Evolutionary conservation across 495 filamentous ascomycete species (phyloP).

Genomic region (Penicillium dipodomyicola): DNA sequence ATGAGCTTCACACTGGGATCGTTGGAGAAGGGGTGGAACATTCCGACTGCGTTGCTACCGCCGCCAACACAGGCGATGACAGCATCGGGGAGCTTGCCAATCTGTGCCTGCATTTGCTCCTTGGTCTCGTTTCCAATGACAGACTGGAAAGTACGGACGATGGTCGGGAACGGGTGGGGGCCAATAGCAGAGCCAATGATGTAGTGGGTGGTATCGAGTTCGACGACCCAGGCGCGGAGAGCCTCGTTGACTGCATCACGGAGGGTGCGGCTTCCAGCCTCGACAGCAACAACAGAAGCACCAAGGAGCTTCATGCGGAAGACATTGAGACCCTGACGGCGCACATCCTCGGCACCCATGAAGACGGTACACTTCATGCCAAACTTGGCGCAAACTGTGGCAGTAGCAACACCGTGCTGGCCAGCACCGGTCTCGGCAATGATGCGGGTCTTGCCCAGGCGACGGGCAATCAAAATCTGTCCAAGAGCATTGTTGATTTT

Average conservation of each 20-base stretch:
- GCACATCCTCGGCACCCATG: constrained; percentile 97
- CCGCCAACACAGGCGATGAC: constrained; percentile 96
- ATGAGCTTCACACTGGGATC: constrained; percentile 82
- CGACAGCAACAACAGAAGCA: constrained; percentile 82
- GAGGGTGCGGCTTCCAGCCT: constrained; percentile 79
- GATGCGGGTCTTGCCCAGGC: constrained; percentile 88
- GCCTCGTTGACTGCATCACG: constrained; percentile 96
- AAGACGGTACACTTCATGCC: constrained; percentile 94
- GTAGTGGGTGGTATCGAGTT: constrained; percentile 91
- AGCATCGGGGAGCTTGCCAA: constrained; percentile 89
- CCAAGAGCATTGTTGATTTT: constrained; percentile 98
- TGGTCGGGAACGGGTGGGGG: constrained; percentile 94
- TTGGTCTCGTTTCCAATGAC: constrained; percentile 94
- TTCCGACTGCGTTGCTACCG: constrained; percentile 85
- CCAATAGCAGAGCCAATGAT: constrained; percentile 96
- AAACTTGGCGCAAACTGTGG: constrained; percentile 93
- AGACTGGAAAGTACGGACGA: constrained; percentile 93
- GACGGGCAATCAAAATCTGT: constrained; percentile 77
- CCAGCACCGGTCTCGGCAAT: constrained; percentile 98
- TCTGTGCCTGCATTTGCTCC: constrained; percentile 69
- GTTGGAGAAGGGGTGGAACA: constrained; percentile 93
- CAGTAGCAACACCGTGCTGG: constrained; percentile 94
- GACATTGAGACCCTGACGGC: constrained; percentile 90
- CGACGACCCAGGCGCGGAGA: constrained; percentile 82
- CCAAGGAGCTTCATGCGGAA: constrained; percentile 94